Evolutionary conservation across 2,329 filamentous ascomycete species (phyloP), one percentile per base, ranked within the genome.

Genomic region (Chaetomiaceae sp.): DNA sequence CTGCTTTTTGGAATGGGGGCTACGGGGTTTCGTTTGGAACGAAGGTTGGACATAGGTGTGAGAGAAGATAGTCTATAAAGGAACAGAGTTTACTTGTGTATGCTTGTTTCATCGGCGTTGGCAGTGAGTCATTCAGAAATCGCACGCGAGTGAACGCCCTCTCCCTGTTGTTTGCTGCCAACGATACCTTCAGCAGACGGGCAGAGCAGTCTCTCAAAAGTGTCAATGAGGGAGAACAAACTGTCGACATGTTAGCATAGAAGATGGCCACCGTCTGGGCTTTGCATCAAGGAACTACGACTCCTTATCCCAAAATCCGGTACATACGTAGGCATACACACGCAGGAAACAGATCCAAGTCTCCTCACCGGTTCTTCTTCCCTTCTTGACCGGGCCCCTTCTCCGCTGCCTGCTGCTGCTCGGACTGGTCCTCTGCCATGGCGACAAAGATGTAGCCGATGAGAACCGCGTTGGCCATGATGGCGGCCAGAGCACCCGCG

Each of bases 361-460:
- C 15, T 12, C 9, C 42, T 62, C 33, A 79, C 58, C 73, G 69
- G 40, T 75, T 70, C 65, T 82, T 82, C 69, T 80, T 82, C 11
- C 37, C 54, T 15, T 64, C 62, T 58, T 38, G 51, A 34, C 7
- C 7, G 4, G 5, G 6, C 29, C 23, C 37, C 57, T 64, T 62
- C 37, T 74, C 75, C 56, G 75, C 33, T 65, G 57, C 59, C 71
- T 76, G 75, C 23, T 66, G 58, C 59, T 72, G 71, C 17, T 80
- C 77, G 2, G 73, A 72, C 61, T 81, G 74, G 65, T 97, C 94
- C 69, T 99, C 94, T 57, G 80, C 84, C 81, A 96, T 91, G 4
- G 94, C 94, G 19, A 96, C 89, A 53, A 96, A 74, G 39, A 97
- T 83, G 70, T 97, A 99, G n/a, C 80, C 84, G 53, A 97, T 81